phyloP scores from a whole-genome alignment of 352 stramenopile species.

The Globisporangium irregulare region DNA sequence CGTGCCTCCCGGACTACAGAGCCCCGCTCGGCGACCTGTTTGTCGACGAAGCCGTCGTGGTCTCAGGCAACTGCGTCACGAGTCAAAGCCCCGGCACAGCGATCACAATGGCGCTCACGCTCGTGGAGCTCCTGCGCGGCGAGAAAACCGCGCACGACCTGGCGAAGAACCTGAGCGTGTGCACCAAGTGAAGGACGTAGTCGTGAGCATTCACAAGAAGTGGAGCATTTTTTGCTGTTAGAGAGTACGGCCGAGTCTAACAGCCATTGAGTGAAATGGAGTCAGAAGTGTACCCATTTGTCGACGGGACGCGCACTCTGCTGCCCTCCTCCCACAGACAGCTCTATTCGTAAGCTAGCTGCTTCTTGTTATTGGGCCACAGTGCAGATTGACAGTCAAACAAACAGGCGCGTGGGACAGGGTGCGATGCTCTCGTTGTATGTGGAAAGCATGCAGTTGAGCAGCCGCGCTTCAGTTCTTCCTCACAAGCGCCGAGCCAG shows the following conservation, averaged over 20 bases:
- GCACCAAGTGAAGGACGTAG: neutral
- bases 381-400: too few species aligned
- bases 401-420: too few species aligned
- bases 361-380: too few species aligned
- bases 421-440: too few species aligned
- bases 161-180: constrained; percentile 2
- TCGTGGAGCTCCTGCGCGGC: constrained; percentile 62
- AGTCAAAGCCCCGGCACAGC: constrained; percentile 57
- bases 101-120: constrained; percentile 47
- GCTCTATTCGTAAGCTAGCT: too few species aligned
- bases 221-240: neutral
- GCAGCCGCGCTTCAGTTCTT: too few species aligned
- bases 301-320: neutral
- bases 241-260: neutral
- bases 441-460: too few species aligned
- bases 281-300: neutral
- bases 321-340: too few species aligned
- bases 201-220: too few species aligned
- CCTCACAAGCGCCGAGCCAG: too few species aligned
- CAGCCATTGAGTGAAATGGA: neutral
- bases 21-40: constrained; percentile 44
- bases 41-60: constrained; percentile 46
- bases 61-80: constrained; percentile 63
- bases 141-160: constrained; percentile 25
- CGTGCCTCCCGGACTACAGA: constrained; percentile 36